A percentile compares a stretch with the other conserved stretches of the same genome.
phyloP scores from a whole-genome alignment of 805 yeast species.

The Candida nemodendra region DNA sequence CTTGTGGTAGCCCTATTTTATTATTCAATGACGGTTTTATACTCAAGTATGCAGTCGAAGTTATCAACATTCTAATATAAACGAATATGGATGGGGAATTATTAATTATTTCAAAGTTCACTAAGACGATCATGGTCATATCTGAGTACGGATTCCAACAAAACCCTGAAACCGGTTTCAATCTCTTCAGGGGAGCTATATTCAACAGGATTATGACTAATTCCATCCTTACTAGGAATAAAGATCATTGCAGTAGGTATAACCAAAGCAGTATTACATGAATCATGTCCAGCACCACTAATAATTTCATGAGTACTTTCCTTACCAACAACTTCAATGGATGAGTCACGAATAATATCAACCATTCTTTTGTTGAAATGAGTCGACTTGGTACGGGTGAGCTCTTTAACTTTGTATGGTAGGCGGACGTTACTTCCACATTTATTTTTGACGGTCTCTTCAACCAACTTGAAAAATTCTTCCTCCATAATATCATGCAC shows the following conservation, averaged over 20 bases:
- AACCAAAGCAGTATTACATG: constrained; percentile 53
- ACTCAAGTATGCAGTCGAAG: too few species aligned
- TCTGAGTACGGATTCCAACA: constrained; percentile 46
- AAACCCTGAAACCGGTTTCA: constrained; percentile 55
- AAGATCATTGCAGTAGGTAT: constrained; percentile 76
- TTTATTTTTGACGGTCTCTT: constrained; percentile 21
- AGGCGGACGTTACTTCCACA: constrained; percentile 39
- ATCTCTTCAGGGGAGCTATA: constrained; percentile 63
- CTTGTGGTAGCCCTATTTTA: too few species aligned
- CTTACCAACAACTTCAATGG: constrained; percentile 47
- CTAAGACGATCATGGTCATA: constrained; percentile 25
- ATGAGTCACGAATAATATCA: constrained; percentile 50
- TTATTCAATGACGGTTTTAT: too few species aligned
- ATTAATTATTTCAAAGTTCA: too few species aligned
- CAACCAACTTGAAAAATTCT: constrained; percentile 31
- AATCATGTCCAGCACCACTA: constrained; percentile 77
- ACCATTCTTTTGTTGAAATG: constrained; percentile 52
- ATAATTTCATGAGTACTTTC: constrained; percentile 45
- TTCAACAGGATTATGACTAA: constrained; percentile 66
- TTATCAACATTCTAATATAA: too few species aligned
- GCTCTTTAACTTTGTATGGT: constrained; percentile 29
- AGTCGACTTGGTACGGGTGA: constrained; percentile 53
- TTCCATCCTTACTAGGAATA: constrained; percentile 66
- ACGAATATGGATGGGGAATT: too few species aligned
- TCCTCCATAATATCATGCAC: constrained; percentile 35